Base-by-base conservation (phyloP, 768 basidiomycete genomes). In the Tylopilus balloui region DNA sequence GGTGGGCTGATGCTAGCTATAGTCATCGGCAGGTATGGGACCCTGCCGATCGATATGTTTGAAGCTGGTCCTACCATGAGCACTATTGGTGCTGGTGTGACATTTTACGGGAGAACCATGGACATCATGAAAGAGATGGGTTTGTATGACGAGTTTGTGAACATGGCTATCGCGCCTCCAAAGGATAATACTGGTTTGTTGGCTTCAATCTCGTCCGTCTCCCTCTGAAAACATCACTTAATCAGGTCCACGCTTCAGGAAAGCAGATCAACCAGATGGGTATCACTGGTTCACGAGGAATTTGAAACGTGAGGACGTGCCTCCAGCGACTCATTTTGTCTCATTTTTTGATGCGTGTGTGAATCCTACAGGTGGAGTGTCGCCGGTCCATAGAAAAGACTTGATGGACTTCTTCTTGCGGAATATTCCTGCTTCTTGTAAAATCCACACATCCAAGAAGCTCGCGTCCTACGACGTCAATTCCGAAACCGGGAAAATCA, bases 61-160 rank as follows among this genome's bases (percentile, higher is more conserved):
- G 76, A 78, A 48, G 65, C 72, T 7, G 61, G 73, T 2, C 52
- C 69, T 0, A 55, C 57, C 17, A 64, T 78, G 24, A 64, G 67
- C 2, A 71, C 73, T 39, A 60, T 73, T 39, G 76, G 77, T 9
- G 75, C 75, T 17, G 76, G 76, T 0, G 69, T 78, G 37, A 63
- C 60, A 4, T 51, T 83, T 9, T 81, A 72, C 53, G 70, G 72
- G 24, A 74, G 80, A 69, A 62, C 56, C 68, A 72, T 71, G 71
- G 67, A 67, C 13, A 64, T 73, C 5, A 50, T 77, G 55, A 61
- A 69, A 24, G 55, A 63, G 2, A 53, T 78, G 35, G 75, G 71
- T 1, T 47, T 78, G 9, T 65, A 69, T 15, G 63, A 71, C 7
- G 72, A 70, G 11, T 38, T 67, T 17, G 15, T 46, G 2, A 47